Conservation (phyloP, 148 eudicot species). For the Rhododendron mucronatum region DNA sequence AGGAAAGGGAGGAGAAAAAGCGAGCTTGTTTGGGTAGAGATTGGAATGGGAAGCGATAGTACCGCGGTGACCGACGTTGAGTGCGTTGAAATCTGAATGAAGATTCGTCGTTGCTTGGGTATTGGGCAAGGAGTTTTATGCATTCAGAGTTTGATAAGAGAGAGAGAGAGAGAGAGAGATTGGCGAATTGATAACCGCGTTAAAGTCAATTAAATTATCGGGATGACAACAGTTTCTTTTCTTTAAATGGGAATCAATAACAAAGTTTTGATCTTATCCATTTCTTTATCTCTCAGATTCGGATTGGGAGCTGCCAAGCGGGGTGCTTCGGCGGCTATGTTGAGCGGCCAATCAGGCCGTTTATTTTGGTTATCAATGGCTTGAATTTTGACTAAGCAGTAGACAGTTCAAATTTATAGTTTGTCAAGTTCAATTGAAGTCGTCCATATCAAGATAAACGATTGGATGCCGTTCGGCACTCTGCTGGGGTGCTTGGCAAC, state of each 20-base stretch:
- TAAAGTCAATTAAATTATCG: not conserved
- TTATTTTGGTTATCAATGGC: too few relatives aligned
- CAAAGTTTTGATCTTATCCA: not conserved
- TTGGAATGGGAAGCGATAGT: not conserved
- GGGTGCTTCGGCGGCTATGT: too few relatives aligned
- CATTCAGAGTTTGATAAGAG: too few relatives aligned
- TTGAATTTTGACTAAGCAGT: too few relatives aligned
- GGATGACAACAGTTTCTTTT: not conserved
- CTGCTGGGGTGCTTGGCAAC: too few relatives aligned
- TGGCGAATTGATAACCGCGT: not conserved
- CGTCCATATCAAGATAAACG: too few relatives aligned
- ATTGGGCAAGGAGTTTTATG: not conserved
- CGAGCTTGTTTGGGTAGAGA: not conserved
- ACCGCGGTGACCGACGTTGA: not conserved
- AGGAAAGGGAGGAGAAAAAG: not conserved
- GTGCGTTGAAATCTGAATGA: not conserved
- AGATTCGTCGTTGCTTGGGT: not conserved
- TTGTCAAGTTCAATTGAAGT: too few relatives aligned
- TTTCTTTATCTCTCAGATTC: not conserved
- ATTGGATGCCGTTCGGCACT: too few relatives aligned
- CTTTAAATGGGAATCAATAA: not conserved
- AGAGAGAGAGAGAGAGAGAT: not conserved
- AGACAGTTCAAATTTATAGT: too few relatives aligned
- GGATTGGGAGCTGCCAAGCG: too few relatives aligned
- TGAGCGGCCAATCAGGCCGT: too few relatives aligned